Conservation (phyloP, 495 filamentous ascomycete genomes). For the Hyaloscypha hepaticicola region DNA sequence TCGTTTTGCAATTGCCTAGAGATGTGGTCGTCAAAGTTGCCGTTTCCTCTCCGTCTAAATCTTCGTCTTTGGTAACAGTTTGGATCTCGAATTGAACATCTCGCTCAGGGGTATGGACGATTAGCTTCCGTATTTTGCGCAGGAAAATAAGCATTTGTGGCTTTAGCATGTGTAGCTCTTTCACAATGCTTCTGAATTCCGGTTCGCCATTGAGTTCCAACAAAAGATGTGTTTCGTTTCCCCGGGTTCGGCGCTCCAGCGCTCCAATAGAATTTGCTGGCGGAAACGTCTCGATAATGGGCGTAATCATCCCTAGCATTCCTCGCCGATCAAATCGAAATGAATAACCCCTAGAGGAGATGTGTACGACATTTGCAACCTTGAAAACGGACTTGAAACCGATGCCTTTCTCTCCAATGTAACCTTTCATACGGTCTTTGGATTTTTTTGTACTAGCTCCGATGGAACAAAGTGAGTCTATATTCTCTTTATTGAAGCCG, state of each 20-base stretch:
- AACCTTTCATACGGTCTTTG: slow-evolving; percentile 22
- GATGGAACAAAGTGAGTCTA: slow-evolving; percentile 38
- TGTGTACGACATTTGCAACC: slow-evolving; percentile 40
- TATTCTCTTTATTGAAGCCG: slow-evolving; percentile 39
- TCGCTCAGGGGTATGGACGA: background rate
- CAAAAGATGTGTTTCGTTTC: background rate
- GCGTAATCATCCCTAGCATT: slow-evolving; percentile 9
- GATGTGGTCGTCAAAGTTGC: background rate
- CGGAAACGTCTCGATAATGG: background rate
- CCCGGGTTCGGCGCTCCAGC: too few relatives aligned
- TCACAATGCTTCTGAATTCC: background rate
- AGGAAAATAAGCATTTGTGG: slow-evolving; percentile 6
- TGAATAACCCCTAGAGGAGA: slow-evolving; percentile 40
- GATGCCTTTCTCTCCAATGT: slow-evolving; percentile 49
- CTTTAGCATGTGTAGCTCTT: background rate
- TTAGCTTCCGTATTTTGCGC: background rate
- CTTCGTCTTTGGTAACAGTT: background rate
- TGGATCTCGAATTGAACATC: background rate
- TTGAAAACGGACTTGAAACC: slow-evolving; percentile 52
- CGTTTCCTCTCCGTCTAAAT: background rate
- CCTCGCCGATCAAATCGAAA: slow-evolving; percentile 33
- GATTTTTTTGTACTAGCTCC: slow-evolving; percentile 40
- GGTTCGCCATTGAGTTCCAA: background rate
- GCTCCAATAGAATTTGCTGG: background rate
- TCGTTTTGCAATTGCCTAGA: background rate